Evolutionary conservation across 2,329 filamentous ascomycete species (phyloP).

Genomic region (Pseudogymnoascus sp.): DNA sequence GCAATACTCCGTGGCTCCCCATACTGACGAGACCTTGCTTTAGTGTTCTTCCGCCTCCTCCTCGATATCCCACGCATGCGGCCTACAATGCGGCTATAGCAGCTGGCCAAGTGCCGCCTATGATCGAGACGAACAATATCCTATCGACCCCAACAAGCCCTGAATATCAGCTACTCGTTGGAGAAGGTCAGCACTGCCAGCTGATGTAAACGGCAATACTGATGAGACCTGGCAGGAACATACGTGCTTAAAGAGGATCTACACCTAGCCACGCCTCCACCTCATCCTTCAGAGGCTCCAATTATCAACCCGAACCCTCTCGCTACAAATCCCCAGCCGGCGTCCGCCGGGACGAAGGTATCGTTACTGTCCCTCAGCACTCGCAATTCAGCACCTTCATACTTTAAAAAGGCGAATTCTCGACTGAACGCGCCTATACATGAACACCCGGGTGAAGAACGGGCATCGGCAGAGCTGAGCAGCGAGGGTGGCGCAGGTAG

Average conservation of each 20-base stretch:
- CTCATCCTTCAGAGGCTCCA: conserved; percentile 89
- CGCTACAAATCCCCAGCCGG: conserved; percentile 76
- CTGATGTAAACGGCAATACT: not conserved
- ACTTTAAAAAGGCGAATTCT: conserved; percentile 48
- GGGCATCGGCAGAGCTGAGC: conserved; percentile 52
- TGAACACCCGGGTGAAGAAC: conserved; percentile 54
- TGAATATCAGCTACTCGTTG: conserved; percentile 84
- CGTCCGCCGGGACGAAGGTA: conserved; percentile 75
- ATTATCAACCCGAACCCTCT: conserved; percentile 84
- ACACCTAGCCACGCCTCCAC: conserved; percentile 85
- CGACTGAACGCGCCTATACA: conserved; percentile 46
- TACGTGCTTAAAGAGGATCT: conserved; percentile 89
- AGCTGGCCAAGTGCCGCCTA: conserved; percentile 59
- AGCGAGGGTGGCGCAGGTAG: conserved; percentile 49
- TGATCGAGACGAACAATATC: conserved; percentile 92
- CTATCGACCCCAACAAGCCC: conserved; percentile 71
- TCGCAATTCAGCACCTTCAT: conserved; percentile 37
- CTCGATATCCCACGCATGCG: conserved; percentile 69
- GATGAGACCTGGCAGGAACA: conserved; percentile 51
- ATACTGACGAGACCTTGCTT: not conserved
- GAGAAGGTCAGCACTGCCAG: conserved; percentile 60
- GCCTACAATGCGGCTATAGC: conserved; percentile 67
- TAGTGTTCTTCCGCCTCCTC: conserved; percentile 77
- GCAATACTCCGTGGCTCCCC: not conserved
- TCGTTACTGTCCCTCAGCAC: conserved; percentile 53